phyloP scores from a whole-genome alignment of 2,329 filamentous ascomycete species.

The Cercospora sp. region DNA sequence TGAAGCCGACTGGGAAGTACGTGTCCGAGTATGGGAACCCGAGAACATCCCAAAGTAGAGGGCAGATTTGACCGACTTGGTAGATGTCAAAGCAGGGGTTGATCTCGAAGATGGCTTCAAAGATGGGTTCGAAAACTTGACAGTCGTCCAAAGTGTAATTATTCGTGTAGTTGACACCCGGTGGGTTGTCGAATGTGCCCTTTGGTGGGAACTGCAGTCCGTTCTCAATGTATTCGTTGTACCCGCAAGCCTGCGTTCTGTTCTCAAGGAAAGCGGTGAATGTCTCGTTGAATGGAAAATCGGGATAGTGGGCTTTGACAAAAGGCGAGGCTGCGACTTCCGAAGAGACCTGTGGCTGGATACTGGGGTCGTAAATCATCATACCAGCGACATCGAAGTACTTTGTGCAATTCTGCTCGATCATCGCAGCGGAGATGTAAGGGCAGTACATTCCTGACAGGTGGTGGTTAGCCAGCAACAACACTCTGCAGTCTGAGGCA shows the following conservation, averaged over 20 bases:
- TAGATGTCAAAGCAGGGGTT: constrained; percentile 41
- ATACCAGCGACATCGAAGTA: constrained; percentile 40
- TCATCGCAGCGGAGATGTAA: constrained; percentile 38
- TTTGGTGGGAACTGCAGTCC: constrained; percentile 43
- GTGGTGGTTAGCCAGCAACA: constrained; percentile 17
- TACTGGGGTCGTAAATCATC: constrained; percentile 42
- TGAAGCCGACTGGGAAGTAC: constrained; percentile 18
- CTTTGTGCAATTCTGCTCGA: constrained; percentile 32
- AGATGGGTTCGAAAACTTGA: constrained; percentile 20
- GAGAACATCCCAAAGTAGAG: constrained; percentile 21
- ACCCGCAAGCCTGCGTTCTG: constrained; percentile 41
- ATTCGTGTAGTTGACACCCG: constrained; percentile 27
- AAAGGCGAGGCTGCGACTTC: constrained; percentile 15
- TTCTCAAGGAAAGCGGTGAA: constrained; percentile 42
- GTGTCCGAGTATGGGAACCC: constrained; percentile 18
- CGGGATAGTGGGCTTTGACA: constrained; percentile 32
- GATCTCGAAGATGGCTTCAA: constrained; percentile 25
- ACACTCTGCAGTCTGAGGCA: neutral
- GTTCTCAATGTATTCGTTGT: constrained; percentile 52
- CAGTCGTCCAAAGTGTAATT: constrained; percentile 25
- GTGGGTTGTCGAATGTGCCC: constrained; percentile 27
- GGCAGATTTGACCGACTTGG: constrained; percentile 36
- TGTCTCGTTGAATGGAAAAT: constrained; percentile 47
- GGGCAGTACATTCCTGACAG: constrained; percentile 34
- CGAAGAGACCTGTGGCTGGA: constrained; percentile 31